phyloP scores from a whole-genome alignment of 2,329 filamentous ascomycete genomes.

The Neofusicoccum cordaticola region DNA sequence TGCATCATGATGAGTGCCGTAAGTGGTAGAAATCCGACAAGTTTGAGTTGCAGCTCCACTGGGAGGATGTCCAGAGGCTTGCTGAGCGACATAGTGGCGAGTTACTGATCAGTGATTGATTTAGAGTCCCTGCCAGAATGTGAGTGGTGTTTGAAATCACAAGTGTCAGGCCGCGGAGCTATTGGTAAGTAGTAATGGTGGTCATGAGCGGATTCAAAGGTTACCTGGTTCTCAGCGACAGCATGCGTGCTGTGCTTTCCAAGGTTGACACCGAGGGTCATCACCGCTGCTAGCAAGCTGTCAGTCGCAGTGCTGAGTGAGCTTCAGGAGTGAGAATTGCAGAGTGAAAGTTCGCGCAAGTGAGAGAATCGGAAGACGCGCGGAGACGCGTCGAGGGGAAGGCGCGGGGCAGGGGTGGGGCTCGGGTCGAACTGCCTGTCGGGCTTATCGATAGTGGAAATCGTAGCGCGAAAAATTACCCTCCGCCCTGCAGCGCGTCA shows the following conservation, averaged over 20 bases:
- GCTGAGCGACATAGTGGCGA: neutral
- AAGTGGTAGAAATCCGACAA: neutral
- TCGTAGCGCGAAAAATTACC: constrained; percentile 11
- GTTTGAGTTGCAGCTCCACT: neutral
- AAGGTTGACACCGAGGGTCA: neutral
- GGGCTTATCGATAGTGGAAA: neutral
- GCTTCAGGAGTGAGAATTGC: too few species aligned
- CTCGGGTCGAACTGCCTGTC: neutral
- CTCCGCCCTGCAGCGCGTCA: neutral
- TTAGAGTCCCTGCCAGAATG: too few species aligned
- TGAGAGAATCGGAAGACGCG: neutral
- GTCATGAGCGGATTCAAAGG: neutral
- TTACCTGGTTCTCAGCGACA: neutral
- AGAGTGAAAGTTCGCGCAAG: neutral
- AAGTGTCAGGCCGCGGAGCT: too few species aligned
- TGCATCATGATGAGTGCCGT: neutral
- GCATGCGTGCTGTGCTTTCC: neutral
- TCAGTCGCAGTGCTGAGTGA: neutral
- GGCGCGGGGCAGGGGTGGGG: neutral
- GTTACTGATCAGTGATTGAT: neutral
- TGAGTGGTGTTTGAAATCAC: too few species aligned
- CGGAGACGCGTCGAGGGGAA: neutral
- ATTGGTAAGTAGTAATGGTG: neutral
- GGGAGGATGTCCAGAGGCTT: neutral
- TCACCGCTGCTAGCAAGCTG: neutral